Base-by-base conservation (phyloP, 495 filamentous ascomycete species). In the Aspergillus wentii region DNA sequence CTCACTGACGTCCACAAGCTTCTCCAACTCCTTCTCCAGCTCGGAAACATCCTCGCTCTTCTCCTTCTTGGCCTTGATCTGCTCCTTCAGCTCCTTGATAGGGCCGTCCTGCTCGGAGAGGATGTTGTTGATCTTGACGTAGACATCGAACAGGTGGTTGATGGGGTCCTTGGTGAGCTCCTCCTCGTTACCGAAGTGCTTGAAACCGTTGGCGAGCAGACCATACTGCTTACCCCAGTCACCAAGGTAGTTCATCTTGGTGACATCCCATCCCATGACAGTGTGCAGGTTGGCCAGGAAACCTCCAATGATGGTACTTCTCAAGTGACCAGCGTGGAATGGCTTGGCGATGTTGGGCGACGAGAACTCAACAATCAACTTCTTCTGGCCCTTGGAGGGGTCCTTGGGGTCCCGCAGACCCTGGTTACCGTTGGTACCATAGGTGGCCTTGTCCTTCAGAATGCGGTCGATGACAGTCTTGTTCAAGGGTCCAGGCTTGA, bases 181-280 rank as follows among this genome's bases (percentile, higher is more conserved):
- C 43, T 80, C 76, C 55, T 85, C 80, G 37, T 64, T 71, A 28
- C 81, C 82, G 40, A 76, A 83, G 41, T 64, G 64, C 53, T 78
- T 71, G 57, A 77, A 88, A 16, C 82, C 83, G 27, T 81, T 71
- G 8, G 75, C 81, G 13, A 87, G 67, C 28, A 87, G 62, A 46
- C 82, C 84, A 49, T 84, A 85, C 55, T 83, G 81, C 62, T 81
- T 83, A 29, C 83, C 83, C 83, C 83, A 88, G 52, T 88, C 83
- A 34, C 83, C 83, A 8, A 88, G 68, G 56, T 86, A 86, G 62
- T 86, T 86, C 73, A 86, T 78, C 40, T 78, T 74, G 43, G 72
- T 65, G 3, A 85, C 82, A 27, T 86, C 73, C 78, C 80, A 87
- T 41, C 84, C 84, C 46, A 79, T 73, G n/a, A 74, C 67, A 38